Evolutionary conservation across 2,329 filamentous ascomycete genomes (phyloP).

Genomic region (Diaporthe caulivora): DNA sequence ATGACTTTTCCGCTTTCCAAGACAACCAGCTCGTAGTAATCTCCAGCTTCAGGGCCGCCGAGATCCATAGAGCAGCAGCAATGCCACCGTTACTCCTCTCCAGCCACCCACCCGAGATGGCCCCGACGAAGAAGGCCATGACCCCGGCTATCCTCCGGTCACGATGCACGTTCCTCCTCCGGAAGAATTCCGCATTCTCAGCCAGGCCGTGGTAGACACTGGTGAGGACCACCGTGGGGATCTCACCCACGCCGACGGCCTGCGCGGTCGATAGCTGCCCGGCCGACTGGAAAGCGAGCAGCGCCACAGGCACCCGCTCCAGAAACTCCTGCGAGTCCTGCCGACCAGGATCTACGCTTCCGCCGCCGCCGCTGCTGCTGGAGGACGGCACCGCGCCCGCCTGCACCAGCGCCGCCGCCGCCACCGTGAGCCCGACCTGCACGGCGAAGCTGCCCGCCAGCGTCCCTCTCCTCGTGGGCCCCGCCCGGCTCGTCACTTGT

Average conservation of each 20-base stretch:
- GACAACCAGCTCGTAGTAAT: not conserved
- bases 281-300: not conserved
- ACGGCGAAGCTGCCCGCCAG: not conserved
- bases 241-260: not conserved
- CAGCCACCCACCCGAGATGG: not conserved
- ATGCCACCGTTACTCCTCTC: not conserved
- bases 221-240: not conserved
- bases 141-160: not conserved
- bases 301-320: not conserved
- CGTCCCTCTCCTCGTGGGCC: not conserved
- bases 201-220: not conserved
- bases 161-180: not conserved
- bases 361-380: not conserved
- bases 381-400: not conserved
- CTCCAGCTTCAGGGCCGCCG: not conserved
- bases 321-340: constrained; percentile 1
- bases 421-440: not conserved
- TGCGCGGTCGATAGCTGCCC: not conserved
- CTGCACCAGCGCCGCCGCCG: not conserved
- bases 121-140: not conserved
- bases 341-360: no score
- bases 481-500: no score
- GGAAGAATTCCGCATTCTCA: not conserved
- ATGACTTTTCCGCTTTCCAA: not conserved
- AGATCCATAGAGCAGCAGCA: not conserved